A percentile compares a stretch with the other conserved stretches of the same genome.
Evolutionary conservation across 1,284 basidiomycete genomes (phyloP).

Genomic region (Rhodotorula glutinis): DNA sequence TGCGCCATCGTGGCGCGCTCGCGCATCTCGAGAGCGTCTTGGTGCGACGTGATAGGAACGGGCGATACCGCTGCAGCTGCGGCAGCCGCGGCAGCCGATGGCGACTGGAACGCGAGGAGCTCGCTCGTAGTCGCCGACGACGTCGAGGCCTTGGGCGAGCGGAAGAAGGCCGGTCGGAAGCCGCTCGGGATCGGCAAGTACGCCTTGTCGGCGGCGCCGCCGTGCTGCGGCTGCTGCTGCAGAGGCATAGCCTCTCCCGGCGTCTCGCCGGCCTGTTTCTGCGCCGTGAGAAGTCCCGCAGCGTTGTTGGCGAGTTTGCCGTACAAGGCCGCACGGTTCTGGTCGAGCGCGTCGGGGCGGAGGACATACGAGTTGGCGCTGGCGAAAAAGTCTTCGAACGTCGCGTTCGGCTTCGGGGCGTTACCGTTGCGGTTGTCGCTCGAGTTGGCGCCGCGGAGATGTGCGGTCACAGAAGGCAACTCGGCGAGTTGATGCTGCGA

Average conservation of each 20-base stretch:
- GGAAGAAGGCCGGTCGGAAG: conserved; percentile 42
- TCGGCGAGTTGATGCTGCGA: conserved; percentile 25
- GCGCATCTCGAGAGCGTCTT: conserved; percentile 9
- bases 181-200: conserved; percentile 31
- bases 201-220: neutral
- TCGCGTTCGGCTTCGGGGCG: conserved; percentile 11
- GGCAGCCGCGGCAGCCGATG: conserved; percentile 6
- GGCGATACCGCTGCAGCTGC: neutral
- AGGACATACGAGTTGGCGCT: conserved; percentile 40
- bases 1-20: conserved; percentile 8
- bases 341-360: conserved; percentile 37
- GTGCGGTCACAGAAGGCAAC: conserved; percentile 28
- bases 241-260: neutral
- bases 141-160: conserved; percentile 9
- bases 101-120: conserved; percentile 33
- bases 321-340: conserved; percentile 41
- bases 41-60: conserved; percentile 7
- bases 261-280: conserved; percentile 21
- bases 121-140: conserved; percentile 11
- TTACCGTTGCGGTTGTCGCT: neutral
- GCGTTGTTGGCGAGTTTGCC: conserved; percentile 42
- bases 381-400: conserved; percentile 42
- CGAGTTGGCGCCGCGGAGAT: conserved; percentile 21
- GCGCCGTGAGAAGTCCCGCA: conserved; percentile 35
- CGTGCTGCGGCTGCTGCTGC: neutral